Evolutionary conservation across 306 rosid species (phyloP).

Genomic region (Cucumis melo): DNA sequence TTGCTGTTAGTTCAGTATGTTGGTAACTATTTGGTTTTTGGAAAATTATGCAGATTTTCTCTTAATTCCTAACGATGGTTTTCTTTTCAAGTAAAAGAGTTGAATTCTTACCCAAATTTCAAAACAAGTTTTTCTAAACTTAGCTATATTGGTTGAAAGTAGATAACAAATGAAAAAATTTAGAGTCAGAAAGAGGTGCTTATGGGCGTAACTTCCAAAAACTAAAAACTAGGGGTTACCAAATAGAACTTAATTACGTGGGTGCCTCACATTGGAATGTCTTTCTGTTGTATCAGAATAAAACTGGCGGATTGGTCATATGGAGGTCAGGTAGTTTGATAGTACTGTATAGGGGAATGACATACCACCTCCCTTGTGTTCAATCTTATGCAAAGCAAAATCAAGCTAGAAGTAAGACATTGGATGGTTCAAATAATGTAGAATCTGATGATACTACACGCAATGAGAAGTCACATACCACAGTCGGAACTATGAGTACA

Average conservation of each 20-base stretch:
- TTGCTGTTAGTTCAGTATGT: background rate
- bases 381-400: conserved; percentile 22
- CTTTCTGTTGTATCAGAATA: conserved; percentile 29
- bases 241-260: background rate
- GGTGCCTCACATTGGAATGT: background rate
- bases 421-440: conserved; percentile 11
- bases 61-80: no score
- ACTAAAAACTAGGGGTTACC: no score
- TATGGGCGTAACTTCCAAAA: no score
- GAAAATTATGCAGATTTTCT: no score
- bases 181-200: no score
- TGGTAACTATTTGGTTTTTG: background rate
- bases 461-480: conserved; percentile 10
- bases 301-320: conserved; percentile 76
- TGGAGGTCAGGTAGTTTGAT: conserved; percentile 87
- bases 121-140: no score
- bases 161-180: no score
- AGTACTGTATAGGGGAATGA: conserved; percentile 72
- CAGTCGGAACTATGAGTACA: conserved; percentile 16
- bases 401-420: conserved; percentile 11
- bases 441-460: conserved; percentile 13
- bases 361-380: conserved; percentile 69
- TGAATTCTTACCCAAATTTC: no score
- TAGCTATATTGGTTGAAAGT: no score
- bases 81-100: no score